Evolutionary conservation across 306 rosid genomes (phyloP).

Genomic region (Rubus parviflorus): DNA sequence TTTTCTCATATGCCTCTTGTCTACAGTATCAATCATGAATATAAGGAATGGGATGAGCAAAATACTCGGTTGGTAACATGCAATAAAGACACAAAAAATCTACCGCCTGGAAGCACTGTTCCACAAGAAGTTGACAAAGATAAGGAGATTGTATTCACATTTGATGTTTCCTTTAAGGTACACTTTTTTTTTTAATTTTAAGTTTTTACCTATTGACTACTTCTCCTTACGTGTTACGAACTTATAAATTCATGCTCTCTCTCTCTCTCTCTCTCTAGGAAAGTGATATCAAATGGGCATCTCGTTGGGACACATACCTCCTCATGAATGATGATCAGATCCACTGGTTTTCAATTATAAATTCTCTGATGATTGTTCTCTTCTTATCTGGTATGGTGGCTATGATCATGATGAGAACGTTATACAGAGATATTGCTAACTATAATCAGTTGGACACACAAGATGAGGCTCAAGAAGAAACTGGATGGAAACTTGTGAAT

Average conservation of each 20-base stretch:
- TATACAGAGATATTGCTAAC: slow-evolving; percentile 94
- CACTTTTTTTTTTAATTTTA: neutral
- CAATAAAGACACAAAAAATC: slow-evolving; percentile 85
- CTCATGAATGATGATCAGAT: slow-evolving; percentile 99
- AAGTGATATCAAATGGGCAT: slow-evolving; percentile 97
- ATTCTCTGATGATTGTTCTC: slow-evolving; percentile 98
- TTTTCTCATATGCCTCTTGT: slow-evolving; percentile 18
- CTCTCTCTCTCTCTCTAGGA: slow-evolving; percentile 42
- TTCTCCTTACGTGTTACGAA: slow-evolving; percentile 7
- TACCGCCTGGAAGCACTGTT: slow-evolving; percentile 78
- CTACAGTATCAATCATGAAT: slow-evolving; percentile 81
- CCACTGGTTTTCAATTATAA: slow-evolving; percentile 98
- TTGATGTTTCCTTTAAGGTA: slow-evolving; percentile 97
- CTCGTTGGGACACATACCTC: slow-evolving; percentile 99
- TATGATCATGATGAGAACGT: slow-evolving; percentile 99
- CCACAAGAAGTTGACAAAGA: slow-evolving; percentile 87
- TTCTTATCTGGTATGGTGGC: slow-evolving; percentile 99
- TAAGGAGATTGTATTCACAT: slow-evolving; percentile 83
- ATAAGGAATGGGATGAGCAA: slow-evolving; percentile 78
- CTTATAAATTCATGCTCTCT: slow-evolving; percentile 21
- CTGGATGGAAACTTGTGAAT: slow-evolving; percentile 99
- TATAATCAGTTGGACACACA: slow-evolving; percentile 97
- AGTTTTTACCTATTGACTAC: slow-evolving; percentile 14
- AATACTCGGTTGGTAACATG: slow-evolving; percentile 83
- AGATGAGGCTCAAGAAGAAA: slow-evolving; percentile 99